phyloP scores from a whole-genome alignment of 225 moss, liverwort and hornwort genomes.

The Polytrichum commune region DNA sequence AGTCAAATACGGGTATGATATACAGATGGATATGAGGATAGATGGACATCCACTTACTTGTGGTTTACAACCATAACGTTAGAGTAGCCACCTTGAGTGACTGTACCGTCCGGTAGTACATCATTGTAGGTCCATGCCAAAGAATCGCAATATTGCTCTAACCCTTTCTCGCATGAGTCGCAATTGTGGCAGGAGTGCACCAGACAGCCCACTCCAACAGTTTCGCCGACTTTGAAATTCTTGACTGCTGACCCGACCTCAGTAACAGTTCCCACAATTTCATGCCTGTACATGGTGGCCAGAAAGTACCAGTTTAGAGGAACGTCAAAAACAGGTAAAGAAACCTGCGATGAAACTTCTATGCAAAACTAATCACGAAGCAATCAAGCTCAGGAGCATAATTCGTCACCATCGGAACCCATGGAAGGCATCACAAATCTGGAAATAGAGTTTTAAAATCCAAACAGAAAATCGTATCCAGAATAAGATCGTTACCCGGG shows the following conservation, averaged over 20 bases:
- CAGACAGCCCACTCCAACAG: constrained; percentile 49
- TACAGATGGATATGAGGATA: too few species aligned
- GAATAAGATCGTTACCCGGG: constrained; percentile 1
- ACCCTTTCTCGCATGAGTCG: constrained; percentile 37
- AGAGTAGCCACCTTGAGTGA: constrained; percentile 65
- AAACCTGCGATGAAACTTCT: not conserved
- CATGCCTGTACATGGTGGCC: constrained; percentile 26
- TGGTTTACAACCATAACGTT: constrained; percentile 34
- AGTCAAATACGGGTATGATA: too few species aligned
- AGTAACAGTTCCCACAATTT: constrained; percentile 41
- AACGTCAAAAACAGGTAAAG: not conserved
- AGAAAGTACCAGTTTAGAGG: too few species aligned
- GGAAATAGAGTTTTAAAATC: too few species aligned
- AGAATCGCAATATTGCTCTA: constrained; percentile 39
- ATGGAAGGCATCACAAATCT: too few species aligned
- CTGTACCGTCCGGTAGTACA: constrained; percentile 25
- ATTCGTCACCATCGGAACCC: not conserved
- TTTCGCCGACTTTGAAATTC: constrained; percentile 28
- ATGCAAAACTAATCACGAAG: not conserved
- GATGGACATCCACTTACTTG: constrained; percentile 3
- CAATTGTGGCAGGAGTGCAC: constrained; percentile 29
- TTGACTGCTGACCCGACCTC: constrained; percentile 25
- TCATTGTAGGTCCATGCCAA: constrained; percentile 41
- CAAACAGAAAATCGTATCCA: too few species aligned
- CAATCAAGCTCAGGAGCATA: not conserved